Evolutionary conservation across 73 alveolate genomes (phyloP).

Genomic region (Halteria grandinella): DNA sequence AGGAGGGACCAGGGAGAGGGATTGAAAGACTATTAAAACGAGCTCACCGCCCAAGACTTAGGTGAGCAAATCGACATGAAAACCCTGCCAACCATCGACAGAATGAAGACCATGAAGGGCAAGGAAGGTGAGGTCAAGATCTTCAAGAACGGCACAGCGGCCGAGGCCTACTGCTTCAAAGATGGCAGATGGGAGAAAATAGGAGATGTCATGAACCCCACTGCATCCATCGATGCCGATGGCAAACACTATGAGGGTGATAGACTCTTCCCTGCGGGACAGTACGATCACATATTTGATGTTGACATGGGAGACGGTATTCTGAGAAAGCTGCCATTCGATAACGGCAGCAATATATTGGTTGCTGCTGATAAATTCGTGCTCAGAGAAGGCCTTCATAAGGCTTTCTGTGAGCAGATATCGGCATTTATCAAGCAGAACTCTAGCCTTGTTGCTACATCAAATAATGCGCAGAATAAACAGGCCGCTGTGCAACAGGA

Average conservation of each 20-base stretch:
- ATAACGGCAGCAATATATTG: conserved; percentile 93
- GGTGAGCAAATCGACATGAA: conserved; percentile 77
- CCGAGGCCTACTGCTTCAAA: conserved; percentile 97
- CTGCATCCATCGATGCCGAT: conserved; percentile 30
- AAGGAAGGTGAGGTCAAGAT: conserved; percentile 97
- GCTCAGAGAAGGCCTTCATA: conserved; percentile 91
- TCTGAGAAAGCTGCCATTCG: conserved; percentile 92
- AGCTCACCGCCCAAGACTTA: conserved; percentile 38
- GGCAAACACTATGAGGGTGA: conserved; percentile 95
- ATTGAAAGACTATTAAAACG: conserved; percentile 84
- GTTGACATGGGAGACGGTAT: conserved; percentile 94
- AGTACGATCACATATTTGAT: conserved; percentile 97
- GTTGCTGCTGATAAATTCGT: conserved; percentile 96
- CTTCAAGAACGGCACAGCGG: conserved; percentile 88
- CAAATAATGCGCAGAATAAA: conserved; percentile 18
- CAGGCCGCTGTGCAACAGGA: conserved; percentile 45
- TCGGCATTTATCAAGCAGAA: conserved; percentile 64
- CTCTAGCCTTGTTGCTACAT: conserved; percentile 40
- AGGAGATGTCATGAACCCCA: conserved; percentile 96
- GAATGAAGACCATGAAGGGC: conserved; percentile 79
- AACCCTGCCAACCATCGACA: conserved; percentile 82
- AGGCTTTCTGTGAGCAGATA: conserved; percentile 87
- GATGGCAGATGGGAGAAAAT: conserved; percentile 91
- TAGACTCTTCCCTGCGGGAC: conserved; percentile 92
- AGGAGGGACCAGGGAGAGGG: conserved; percentile 84